Percentiles rank a stretch among this genome's conserved stretches.
These are phyloP conservation scores for Starmerella gropengiesseri DNA, from an alignment of 805 yeast genomes.

Conservation along the genomic window DNA sequence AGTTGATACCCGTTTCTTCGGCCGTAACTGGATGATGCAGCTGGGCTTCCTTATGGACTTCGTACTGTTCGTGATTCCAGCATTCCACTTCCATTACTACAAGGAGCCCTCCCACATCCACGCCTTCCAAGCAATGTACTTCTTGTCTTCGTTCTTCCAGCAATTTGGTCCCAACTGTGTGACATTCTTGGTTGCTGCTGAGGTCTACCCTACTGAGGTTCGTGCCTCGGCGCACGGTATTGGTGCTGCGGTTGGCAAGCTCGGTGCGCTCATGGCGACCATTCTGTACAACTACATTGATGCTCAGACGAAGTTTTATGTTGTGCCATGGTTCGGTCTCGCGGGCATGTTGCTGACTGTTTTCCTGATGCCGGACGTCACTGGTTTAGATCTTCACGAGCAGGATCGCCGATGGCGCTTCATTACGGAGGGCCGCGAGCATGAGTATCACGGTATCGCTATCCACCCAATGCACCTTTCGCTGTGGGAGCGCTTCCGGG, in stretches of 20 bases:
- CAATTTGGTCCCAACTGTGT: slow-evolving; percentile 59
- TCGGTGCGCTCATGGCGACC: slow-evolving; percentile 51
- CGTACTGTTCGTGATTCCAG: slow-evolving; percentile 44
- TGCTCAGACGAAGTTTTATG: slow-evolving; percentile 29
- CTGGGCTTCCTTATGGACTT: slow-evolving; percentile 49
- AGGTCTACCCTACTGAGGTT: slow-evolving; percentile 52
- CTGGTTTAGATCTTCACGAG: slow-evolving; percentile 32
- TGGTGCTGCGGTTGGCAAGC: slow-evolving; percentile 55
- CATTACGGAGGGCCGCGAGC: slow-evolving; percentile 29
- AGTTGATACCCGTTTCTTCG: slow-evolving; percentile 39
- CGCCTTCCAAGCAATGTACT: slow-evolving; percentile 45
- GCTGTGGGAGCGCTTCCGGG: slow-evolving; percentile 30
- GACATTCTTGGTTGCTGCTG: slow-evolving; percentile 55
- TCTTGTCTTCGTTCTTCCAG: slow-evolving; percentile 51
- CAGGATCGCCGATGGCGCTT: slow-evolving; percentile 32
- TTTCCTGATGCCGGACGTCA: slow-evolving; percentile 31
- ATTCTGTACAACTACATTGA: slow-evolving; percentile 31
- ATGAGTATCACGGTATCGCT: slow-evolving; percentile 34
- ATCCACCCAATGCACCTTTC: slow-evolving; percentile 31
- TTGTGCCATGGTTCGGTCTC: slow-evolving; percentile 34
- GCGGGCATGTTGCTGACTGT: slow-evolving; percentile 31
- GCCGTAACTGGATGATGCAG: slow-evolving; percentile 49
- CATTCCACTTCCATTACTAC: slow-evolving; percentile 47
- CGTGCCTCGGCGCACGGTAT: slow-evolving; percentile 60
- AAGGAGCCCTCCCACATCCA: slow-evolving; percentile 24